Conservation (phyloP, 2,329 filamentous ascomycete genomes). For the Pyrenophora seminiperda region DNA sequence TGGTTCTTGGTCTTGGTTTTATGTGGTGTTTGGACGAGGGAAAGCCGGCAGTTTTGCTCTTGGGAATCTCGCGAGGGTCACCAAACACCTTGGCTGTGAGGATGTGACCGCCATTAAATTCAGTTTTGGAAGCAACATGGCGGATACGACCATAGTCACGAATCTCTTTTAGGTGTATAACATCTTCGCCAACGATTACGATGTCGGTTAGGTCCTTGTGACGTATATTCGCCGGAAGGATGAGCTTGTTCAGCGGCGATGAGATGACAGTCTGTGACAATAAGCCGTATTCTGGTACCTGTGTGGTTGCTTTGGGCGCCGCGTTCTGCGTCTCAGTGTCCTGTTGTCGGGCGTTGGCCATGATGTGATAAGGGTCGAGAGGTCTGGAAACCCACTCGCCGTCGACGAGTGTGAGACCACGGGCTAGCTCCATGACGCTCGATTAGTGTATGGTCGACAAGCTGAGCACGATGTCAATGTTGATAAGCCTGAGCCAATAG, state of each 20-base stretch:
- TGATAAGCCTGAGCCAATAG: constrained; percentile 8
- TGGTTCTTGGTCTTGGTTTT: constrained; percentile 19
- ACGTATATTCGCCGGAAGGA: constrained; percentile 79
- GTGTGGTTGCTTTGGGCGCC: constrained; percentile 38
- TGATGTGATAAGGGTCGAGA: constrained; percentile 50
- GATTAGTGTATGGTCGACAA: not conserved
- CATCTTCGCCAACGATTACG: constrained; percentile 82
- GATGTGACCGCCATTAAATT: constrained; percentile 76
- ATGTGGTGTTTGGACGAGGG: constrained; percentile 20
- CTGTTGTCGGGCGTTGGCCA: constrained; percentile 42
- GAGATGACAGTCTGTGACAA: constrained; percentile 78
- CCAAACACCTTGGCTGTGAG: constrained; percentile 79
- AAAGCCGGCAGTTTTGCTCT: constrained; percentile 26
- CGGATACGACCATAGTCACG: constrained; percentile 70
- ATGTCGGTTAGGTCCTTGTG: constrained; percentile 76
- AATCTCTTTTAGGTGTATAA: constrained; percentile 80
- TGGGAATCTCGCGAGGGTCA: constrained; percentile 31
- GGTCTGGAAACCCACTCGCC: constrained; percentile 45
- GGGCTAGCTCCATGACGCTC: constrained; percentile 37
- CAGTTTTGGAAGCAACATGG: constrained; percentile 74
- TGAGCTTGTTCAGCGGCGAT: constrained; percentile 75
- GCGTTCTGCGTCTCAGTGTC: constrained; percentile 35
- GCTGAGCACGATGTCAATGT: constrained; percentile 1
- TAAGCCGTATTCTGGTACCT: constrained; percentile 67
- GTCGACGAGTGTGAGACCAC: constrained; percentile 34